Evolutionary conservation across 139 green algal genomes (phyloP), one percentile per base, ranked within the genome.

Genomic region (Coelastrella sp.): DNA sequence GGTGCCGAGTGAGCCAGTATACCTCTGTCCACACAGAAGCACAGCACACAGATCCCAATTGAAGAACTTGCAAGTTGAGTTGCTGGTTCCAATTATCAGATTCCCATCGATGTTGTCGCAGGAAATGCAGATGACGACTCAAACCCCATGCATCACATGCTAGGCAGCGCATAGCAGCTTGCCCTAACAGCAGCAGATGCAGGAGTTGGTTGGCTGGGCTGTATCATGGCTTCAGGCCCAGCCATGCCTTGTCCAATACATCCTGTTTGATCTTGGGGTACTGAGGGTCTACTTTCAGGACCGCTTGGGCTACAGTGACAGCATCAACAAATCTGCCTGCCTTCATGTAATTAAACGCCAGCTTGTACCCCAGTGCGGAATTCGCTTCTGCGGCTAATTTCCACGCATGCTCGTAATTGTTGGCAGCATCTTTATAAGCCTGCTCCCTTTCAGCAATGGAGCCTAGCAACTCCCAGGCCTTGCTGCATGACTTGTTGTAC

Each of bases 271-370:
- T 96, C 84, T 95, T 95, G 25, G 95, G 94, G 81, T 97, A 98
- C 24, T 95, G 90, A 0, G 96, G 95, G 90, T 95, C 95, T 0
- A 78, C 85, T 84, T 96, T 95, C 82, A 98, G 90, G 25, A 97
- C 94, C 12, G 78, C 78, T 76, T 92, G 60, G 24, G 76, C 56
- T n/a, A 89, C 89, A 20, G 19, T 70, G 22, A 87, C 60, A 7
- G 87, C 87, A 70, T 82, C 65, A 63, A 92, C 87, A 15, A 90
- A 24, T 15, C 90, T 17, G 87, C 90, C 92, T 3, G 96, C 93
- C 87, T 98, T 98, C 56, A 97, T 91, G 89, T 97, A 97, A 91
- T 97, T 97, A 91, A 96, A 97, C 0, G 95, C 96, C 61, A 98
- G 94, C 92, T 96, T 96, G 92, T 96, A 98, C 22, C 96, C 96